Base-by-base conservation (phyloP, 2,329 filamentous ascomycete species). In the Epichloe gansuensis region DNA sequence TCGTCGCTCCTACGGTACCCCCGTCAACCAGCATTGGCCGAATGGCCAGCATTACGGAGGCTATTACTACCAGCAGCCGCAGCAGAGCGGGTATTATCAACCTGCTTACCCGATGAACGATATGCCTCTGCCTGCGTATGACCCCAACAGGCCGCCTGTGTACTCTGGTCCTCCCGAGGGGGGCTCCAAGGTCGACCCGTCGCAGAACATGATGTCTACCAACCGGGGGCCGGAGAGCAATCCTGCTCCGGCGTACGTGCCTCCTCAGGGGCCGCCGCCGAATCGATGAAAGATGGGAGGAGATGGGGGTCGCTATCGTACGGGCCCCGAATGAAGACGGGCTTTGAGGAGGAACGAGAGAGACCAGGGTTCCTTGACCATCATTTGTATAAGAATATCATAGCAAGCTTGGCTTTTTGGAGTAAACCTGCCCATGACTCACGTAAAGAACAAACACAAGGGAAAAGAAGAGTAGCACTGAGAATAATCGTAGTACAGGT, bases 71-170 rank as follows among this genome's bases (percentile, higher is more conserved):
- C 62, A 59, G 39, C 62, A 58, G 36, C 47, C 46, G 25, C 50
- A 49, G 47, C 53, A 52, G 43, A 46, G 23, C 41, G 52, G 52
- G 31, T 49, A 46, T 5, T 49, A 46, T 8, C 56, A 52, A 40
- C 55, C 59, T 51, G 60, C 52, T 17, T 72, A 74, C 59, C 70
- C 69, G 56, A 78, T 81, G 76, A 66, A 78, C 55, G 58, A 71
- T 50, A 73, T 77, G 70, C 69, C 74, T 49, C 75, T 75, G 12
- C 76, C 76, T 17, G 73, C 80, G 50, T 82, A 82, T 61, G 78
- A 82, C 56, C 76, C 76, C 5, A 74, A 69, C 57, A 68, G 76
- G 31, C 78, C 78, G 51, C 78, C 78, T 7, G 66, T 74, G 60
- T 82, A 83, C 61, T 71, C 75, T 41, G 61, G 56, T 4, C 67